A percentile compares a stretch with the other conserved stretches of the same genome.
Evolutionary conservation across 768 basidiomycete genomes (phyloP).

Genomic region (Hebeloma cylindrosporum): DNA sequence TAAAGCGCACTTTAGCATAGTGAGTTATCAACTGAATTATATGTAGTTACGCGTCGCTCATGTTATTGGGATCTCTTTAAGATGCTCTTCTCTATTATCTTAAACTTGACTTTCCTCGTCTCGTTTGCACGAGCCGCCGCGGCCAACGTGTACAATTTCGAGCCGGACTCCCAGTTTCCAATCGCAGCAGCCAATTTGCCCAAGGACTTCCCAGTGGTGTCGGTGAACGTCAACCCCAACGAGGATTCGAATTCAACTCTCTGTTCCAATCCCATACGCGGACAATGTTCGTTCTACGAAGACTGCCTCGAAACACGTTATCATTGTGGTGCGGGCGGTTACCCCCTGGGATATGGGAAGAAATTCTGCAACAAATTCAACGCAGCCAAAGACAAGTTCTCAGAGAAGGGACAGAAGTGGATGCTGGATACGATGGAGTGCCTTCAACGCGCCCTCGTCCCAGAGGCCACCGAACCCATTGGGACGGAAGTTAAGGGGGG

Average conservation of each 20-base stretch:
- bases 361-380: slow-evolving; percentile 41
- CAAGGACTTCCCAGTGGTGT: too few species aligned
- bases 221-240: too few species aligned
- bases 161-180: too few species aligned
- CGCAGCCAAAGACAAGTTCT: slow-evolving; percentile 9
- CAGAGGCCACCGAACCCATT: not conserved
- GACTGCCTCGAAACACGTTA: slow-evolving; percentile 45
- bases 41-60: too few species aligned
- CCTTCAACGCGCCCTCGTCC: not conserved
- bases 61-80: too few species aligned
- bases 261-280: slow-evolving; percentile 33
- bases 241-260: slow-evolving; percentile 4
- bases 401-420: not conserved
- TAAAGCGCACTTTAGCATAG: too few species aligned
- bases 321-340: slow-evolving; percentile 42
- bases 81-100: too few species aligned
- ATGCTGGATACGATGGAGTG: not conserved
- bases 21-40: too few species aligned
- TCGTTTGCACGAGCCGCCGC: too few species aligned
- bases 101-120: too few species aligned
- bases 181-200: too few species aligned
- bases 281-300: slow-evolving; percentile 44
- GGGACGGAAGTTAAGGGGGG: not conserved
- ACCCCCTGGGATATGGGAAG: slow-evolving; percentile 43
- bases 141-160: too few species aligned